Base-by-base conservation (phyloP, 2,329 filamentous ascomycete genomes). In the Chrysosporium queenslandicum region DNA sequence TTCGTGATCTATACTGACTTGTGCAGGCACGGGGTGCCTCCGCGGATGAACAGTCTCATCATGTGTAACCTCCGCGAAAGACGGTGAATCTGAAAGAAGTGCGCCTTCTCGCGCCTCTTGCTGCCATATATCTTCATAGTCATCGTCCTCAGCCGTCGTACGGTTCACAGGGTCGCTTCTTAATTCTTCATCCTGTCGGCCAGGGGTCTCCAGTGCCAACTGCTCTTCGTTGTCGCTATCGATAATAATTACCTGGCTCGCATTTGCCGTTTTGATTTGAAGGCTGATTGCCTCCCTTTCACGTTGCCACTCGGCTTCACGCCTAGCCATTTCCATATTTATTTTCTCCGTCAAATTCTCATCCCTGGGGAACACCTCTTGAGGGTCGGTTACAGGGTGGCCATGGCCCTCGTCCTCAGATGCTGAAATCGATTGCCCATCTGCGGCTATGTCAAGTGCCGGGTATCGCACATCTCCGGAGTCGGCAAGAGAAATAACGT, bases 101-200 rank as follows among this genome's bases (percentile, higher is more conserved):
- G 64, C 67, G 39, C 67, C 62, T 46, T 71, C 66, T n/a, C 63
- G 61, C 37, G 69, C 68, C 57, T 72, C 68, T 57, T 69, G 66
- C 56, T 74, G 71, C 73, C 73, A 75, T 25, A 75, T 74, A 50
- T 75, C 72, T 47, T 68, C 69, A 52, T 68, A 69, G 12, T 64
- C 70, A 36, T 68, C 68, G 14, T 65, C 63, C 11, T 65, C 63
- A 9, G 61, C 60, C 23, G 30, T 34, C 23, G 42, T 46, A 11
- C n/a, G 41, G 12, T 53, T 53, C 36, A 39, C 46, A 32, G 45
- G 30, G 5, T 51, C 49, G 7, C 27, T 20, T 18, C 4, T 6
- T 11, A 23, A 27, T 34, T 43, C 48, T 16, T 37, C 18, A 21
- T 52, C 29, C n/a, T 52, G 42, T 8, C 54, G 46, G 9, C 57